Conservation (phyloP, 441 rosid species). For the Populus tomentosa region DNA sequence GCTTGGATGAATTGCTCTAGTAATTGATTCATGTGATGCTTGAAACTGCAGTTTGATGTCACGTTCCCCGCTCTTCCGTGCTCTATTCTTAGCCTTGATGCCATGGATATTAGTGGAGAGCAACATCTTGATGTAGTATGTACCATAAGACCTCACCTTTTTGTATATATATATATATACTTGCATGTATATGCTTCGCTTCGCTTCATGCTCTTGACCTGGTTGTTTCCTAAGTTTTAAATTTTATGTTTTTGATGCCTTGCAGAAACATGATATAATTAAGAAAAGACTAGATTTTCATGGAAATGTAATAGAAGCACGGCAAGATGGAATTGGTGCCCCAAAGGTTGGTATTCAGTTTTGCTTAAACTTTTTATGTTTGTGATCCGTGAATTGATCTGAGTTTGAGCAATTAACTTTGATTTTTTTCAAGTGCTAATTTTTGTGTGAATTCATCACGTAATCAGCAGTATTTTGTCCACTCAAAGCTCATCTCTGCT, state of each 20-base stretch:
- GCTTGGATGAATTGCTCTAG: not conserved
- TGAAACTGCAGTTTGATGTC: conserved; percentile 74
- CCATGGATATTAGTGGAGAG: conserved; percentile 96
- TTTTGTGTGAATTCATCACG: not conserved
- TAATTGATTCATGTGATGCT: conserved; percentile 15
- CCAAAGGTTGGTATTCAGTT: conserved; percentile 56
- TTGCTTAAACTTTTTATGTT: not conserved
- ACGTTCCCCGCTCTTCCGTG: conserved; percentile 95
- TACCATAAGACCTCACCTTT: not conserved
- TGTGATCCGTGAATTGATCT: not conserved
- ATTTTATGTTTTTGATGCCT: not conserved
- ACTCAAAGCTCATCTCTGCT: not conserved
- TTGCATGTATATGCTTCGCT: not conserved
- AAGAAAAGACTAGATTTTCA: conserved; percentile 74
- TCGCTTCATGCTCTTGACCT: not conserved
- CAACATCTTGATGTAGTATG: conserved; percentile 92
- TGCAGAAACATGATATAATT: conserved; percentile 83
- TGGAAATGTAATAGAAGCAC: conserved; percentile 77
- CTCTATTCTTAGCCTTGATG: conserved; percentile 89
- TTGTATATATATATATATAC: too few relatives aligned
- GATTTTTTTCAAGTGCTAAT: not conserved
- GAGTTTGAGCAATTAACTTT: not conserved
- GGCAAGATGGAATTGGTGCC: conserved; percentile 83
- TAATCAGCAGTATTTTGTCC: not conserved
- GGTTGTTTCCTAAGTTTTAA: not conserved